Base-by-base conservation (phyloP, 2,329 filamentous ascomycete species). In the Ophiostoma perfectum region DNA sequence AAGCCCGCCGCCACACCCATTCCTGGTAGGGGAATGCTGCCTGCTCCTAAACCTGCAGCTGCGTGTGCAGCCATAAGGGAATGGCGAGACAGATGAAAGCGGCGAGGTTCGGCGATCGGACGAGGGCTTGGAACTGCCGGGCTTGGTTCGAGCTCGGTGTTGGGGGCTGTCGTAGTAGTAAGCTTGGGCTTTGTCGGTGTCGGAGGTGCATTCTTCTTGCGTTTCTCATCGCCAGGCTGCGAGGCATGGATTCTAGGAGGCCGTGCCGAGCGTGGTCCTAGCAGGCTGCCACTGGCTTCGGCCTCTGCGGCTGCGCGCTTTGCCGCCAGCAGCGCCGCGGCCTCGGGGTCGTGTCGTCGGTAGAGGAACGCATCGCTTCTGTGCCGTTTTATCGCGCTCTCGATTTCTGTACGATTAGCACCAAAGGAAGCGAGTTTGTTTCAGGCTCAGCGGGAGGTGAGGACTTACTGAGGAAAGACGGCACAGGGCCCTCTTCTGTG, bases 341-440 rank as follows among this genome's bases (percentile, higher is more conserved):
- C 69, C 0, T 64, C 70, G 39, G 77, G 74, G 64, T 80, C 75
- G 69, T 83, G 81, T 71, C 84, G 82, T 70, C 83, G 83, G 72
- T 87, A 88, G n/a, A 86, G 80, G 78, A 82, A 87, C 71, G 79
- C 79, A 52, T 79, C 79, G 72, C 80, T 83, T 64, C 82, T 80
- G 72, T 83, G 83, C 70, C 85, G 80, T 75, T 88, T 87, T 67
- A 78, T 80, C 64, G 79, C 78, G 62, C 79, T 77, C 69, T 87
- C 84, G 69, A 87, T 71, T 6, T 70, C 73, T 74, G 36, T 1
- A 38, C 1, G 2, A 18, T 42, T 11, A 2, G 5, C 14, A 27
- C 38, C 14, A 45, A 45, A 12, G 3, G 3, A n/a, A 9, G 49
- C 27, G 18, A 55, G 49, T 66, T 65, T 64, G 68, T 8, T 55